Evolutionary conservation across 2,329 filamentous ascomycete genomes (phyloP).

Genomic region (Diplocarpon mali): DNA sequence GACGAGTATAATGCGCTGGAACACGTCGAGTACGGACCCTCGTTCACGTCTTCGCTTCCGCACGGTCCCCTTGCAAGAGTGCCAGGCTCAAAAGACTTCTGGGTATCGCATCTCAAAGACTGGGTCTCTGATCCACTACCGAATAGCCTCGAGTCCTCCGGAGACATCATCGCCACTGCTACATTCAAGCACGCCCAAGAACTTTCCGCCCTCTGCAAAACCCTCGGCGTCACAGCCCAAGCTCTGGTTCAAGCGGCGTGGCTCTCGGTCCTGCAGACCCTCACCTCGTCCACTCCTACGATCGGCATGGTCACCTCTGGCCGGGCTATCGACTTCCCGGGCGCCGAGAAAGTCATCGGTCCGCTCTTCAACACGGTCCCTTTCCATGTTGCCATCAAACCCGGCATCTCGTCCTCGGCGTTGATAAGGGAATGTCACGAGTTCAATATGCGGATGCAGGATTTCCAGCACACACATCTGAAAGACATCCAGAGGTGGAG

Average conservation of each 20-base stretch:
- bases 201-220: conserved; percentile 43
- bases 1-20: conserved; percentile 35
- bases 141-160: background rate
- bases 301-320: conserved; percentile 75
- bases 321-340: conserved; percentile 56
- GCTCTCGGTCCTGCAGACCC: conserved; percentile 48
- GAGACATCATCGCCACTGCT: conserved; percentile 21
- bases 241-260: conserved; percentile 68
- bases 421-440: conserved; percentile 55
- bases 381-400: conserved; percentile 41
- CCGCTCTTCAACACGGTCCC: conserved; percentile 88
- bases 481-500: conserved; percentile 75
- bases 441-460: conserved; percentile 55
- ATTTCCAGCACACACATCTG: conserved; percentile 70
- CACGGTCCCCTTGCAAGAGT: conserved; percentile 52
- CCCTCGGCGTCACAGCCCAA: conserved; percentile 65
- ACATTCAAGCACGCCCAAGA: conserved; percentile 29
- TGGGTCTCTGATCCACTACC: conserved; percentile 17
- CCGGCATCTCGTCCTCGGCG: conserved; percentile 43
- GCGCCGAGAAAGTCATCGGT: conserved; percentile 58
- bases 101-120: conserved; percentile 34
- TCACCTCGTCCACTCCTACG: conserved; percentile 30
- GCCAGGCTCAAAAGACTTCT: conserved; percentile 50
- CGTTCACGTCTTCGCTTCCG: conserved; percentile 56
- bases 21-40: conserved; percentile 31